phyloP scores from a whole-genome alignment of 371 early-diverging fungal species.

The Sanchytrium tribonematis region DNA sequence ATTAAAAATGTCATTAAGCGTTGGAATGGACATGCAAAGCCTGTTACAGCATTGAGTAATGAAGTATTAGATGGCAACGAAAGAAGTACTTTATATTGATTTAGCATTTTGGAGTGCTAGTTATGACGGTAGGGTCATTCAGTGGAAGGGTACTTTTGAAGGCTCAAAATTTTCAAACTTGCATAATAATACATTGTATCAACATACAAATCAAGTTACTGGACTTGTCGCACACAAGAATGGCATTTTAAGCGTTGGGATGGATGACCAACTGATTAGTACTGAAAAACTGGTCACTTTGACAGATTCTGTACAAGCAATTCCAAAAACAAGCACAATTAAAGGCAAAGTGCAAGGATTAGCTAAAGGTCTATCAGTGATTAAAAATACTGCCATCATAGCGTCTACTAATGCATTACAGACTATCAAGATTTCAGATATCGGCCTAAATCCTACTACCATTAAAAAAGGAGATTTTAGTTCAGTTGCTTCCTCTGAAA shows the following conservation, averaged over 20 bases:
- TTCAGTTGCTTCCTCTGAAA: not conserved
- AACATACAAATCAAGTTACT: conserved; percentile 35
- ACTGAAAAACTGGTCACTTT: not conserved
- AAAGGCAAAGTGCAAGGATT: not conserved
- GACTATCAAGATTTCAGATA: not conserved
- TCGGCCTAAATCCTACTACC: not conserved
- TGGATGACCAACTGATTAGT: conserved; percentile 28
- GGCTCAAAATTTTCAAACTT: conserved; percentile 10
- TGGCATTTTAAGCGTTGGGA: conserved; percentile 29
- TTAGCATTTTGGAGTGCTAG: conserved; percentile 47
- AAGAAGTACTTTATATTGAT: no score
- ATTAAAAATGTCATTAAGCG: conserved; percentile 24
- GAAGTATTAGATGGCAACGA: no score
- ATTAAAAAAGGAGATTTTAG: not conserved
- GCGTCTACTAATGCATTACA: not conserved
- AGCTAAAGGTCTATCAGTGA: not conserved
- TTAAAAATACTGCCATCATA: not conserved
- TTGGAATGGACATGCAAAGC: conserved; percentile 44
- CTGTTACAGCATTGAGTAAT: conserved; percentile 45
- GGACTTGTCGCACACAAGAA: conserved; percentile 9
- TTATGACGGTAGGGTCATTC: conserved; percentile 60
- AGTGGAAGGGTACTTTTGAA: conserved; percentile 11
- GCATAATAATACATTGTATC: conserved; percentile 15
- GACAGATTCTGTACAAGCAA: not conserved
- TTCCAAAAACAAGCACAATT: not conserved